These are phyloP conservation scores for Yarrowia sp. DNA, from an alignment of 805 yeast genomes.

Conservation along the genomic window DNA sequence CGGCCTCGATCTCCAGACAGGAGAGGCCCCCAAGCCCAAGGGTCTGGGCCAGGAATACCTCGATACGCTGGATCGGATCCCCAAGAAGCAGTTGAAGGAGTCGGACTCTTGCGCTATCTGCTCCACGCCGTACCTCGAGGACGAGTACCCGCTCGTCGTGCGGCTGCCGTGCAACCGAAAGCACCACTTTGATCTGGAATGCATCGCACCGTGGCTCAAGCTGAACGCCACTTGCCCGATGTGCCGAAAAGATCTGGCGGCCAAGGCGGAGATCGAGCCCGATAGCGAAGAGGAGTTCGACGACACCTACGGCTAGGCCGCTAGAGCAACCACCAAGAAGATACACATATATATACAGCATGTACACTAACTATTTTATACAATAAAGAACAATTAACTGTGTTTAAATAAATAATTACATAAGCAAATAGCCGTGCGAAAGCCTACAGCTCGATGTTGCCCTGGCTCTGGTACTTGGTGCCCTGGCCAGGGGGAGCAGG, in stretches of 20 bases:
- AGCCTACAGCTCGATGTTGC: conserved; percentile 9
- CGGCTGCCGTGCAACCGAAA: conserved; percentile 62
- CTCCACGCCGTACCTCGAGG: conserved; percentile 66
- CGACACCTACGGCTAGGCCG: conserved; percentile 79
- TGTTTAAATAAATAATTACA: not conserved
- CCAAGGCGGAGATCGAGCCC: conserved; percentile 45
- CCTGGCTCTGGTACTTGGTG: conserved; percentile 24
- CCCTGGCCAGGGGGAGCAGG: conserved; percentile 25
- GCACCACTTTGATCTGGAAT: conserved; percentile 84
- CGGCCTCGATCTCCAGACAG: conserved; percentile 9
- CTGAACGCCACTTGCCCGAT: conserved; percentile 66
- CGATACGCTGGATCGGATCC: conserved; percentile 74
- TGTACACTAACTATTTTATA: conserved; percentile 21
- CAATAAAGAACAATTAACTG: not conserved
- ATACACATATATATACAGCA: not conserved
- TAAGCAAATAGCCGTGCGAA: not conserved
- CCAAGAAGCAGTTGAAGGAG: conserved; percentile 43
- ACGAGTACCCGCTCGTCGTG: conserved; percentile 76
- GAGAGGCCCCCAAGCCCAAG: conserved; percentile 8
- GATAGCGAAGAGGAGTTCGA: conserved; percentile 57
- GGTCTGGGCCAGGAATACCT: conserved; percentile 52
- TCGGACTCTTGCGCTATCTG: conserved; percentile 80
- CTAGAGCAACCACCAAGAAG: conserved; percentile 32
- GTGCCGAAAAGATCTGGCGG: conserved; percentile 71
- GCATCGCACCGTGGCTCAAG: conserved; percentile 86